phyloP scores from a whole-genome alignment of 371 early-diverging fungal genomes.

The Caulochytrium protostelioides region DNA sequence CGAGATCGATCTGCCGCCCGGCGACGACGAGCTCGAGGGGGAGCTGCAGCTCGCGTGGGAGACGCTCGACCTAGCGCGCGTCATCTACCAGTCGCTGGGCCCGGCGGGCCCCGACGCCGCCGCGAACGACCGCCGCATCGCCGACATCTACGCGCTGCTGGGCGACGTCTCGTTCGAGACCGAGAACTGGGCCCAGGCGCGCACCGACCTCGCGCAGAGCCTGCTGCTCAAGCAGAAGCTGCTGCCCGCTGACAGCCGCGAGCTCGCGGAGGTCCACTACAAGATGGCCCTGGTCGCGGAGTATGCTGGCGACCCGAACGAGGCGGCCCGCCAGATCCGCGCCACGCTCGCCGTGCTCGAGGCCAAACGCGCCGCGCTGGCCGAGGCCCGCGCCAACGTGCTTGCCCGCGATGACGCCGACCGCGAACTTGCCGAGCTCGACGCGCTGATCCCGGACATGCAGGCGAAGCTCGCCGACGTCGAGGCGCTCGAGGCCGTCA shows the following conservation, averaged over 20 bases:
- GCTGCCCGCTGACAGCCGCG: slow-evolving; percentile 39
- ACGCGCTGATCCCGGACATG: too few species aligned
- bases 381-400: too few species aligned
- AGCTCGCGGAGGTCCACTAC: slow-evolving; percentile 63
- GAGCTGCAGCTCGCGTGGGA: slow-evolving; percentile 80
- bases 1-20: background rate
- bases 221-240: slow-evolving; percentile 39
- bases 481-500: too few species aligned
- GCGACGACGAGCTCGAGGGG: slow-evolving; percentile 20
- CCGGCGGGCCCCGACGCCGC: background rate
- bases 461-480: too few species aligned
- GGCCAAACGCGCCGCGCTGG: too few species aligned
- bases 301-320: slow-evolving; percentile 24
- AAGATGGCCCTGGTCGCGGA: slow-evolving; percentile 50
- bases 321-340: too few species aligned
- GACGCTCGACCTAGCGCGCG: slow-evolving; percentile 59
- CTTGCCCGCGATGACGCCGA: too few species aligned
- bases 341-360: too few species aligned
- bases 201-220: slow-evolving; percentile 45
- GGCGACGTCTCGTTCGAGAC: slow-evolving; percentile 28
- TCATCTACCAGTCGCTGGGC: slow-evolving; percentile 44
- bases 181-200: slow-evolving; percentile 67
- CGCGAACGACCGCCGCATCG: slow-evolving; percentile 13
- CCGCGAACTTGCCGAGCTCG: too few species aligned
- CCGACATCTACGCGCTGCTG: slow-evolving; percentile 12